A percentile compares a stretch with the other conserved stretches of the same genome.
phyloP scores from a whole-genome alignment of 306 rosid genomes.

The Urtica urens region DNA sequence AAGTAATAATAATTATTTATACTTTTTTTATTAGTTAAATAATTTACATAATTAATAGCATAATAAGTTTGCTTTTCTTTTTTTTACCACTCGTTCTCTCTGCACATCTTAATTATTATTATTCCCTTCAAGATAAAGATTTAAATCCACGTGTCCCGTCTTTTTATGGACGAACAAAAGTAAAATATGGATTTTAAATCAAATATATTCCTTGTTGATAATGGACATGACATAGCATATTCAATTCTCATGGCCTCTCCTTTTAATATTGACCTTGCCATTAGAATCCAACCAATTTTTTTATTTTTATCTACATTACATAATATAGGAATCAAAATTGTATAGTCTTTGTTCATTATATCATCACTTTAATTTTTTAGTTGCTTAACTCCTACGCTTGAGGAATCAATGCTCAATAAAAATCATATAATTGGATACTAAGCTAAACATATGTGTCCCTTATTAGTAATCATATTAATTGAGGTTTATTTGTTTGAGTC shows the following conservation, averaged over 20 bases:
- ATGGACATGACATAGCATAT: constrained; percentile 9
- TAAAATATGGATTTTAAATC: too few species aligned
- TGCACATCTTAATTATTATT: too few species aligned
- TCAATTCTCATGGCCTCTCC: neutral
- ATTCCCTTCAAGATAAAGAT: too few species aligned
- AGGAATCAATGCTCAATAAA: too few species aligned
- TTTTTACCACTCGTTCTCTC: too few species aligned
- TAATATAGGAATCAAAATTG: neutral
- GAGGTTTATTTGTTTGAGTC: neutral
- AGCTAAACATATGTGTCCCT: neutral
- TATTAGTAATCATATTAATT: too few species aligned
- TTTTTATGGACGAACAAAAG: too few species aligned
- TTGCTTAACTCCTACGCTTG: neutral
- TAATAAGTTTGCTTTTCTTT: too few species aligned
- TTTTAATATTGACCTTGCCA: constrained; percentile 4
- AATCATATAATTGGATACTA: neutral
- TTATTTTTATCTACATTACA: neutral
- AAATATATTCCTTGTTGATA: constrained; percentile 7
- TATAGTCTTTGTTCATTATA: neutral
- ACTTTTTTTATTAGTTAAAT: neutral
- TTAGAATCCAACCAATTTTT: neutral
- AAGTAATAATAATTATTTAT: constrained; percentile 29
- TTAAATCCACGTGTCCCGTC: too few species aligned
- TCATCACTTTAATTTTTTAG: neutral
- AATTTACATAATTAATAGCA: too few species aligned